phyloP scores from a whole-genome alignment of 257 asterid species.

The Solanum gracilifrons region DNA sequence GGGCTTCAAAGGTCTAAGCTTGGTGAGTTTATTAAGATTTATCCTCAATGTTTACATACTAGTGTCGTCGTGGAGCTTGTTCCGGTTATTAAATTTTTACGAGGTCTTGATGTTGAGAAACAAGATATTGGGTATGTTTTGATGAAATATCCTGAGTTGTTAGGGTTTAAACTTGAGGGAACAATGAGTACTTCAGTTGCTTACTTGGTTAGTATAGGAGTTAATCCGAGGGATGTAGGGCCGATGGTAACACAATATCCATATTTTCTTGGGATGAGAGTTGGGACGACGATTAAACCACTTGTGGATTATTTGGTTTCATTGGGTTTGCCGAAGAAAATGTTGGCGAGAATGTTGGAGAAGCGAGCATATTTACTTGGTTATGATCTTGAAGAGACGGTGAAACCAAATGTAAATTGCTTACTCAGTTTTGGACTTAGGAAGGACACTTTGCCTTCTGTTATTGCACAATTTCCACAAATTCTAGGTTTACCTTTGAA shows the following conservation, averaged over 20 bases:
- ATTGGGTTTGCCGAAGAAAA: constrained; percentile 62
- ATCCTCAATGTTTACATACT: constrained; percentile 76
- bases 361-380: constrained; percentile 81
- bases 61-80: constrained; percentile 94
- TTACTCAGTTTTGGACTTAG: constrained; percentile 70
- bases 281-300: constrained; percentile 83
- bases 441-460: constrained; percentile 45
- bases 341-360: constrained; percentile 75
- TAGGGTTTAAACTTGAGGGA: constrained; percentile 91
- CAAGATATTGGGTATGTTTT: constrained; percentile 79
- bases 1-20: constrained; percentile 73
- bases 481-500: constrained; percentile 82
- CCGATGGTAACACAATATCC: constrained; percentile 97
- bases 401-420: constrained; percentile 78
- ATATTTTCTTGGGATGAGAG: constrained; percentile 84
- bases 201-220: constrained; percentile 87
- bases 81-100: constrained; percentile 57
- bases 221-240: constrained; percentile 85
- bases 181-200: constrained; percentile 94
- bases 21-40: constrained; percentile 75
- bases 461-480: constrained; percentile 83
- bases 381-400: constrained; percentile 67
- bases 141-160: constrained; percentile 81
- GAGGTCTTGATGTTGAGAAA: constrained; percentile 92
- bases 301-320: constrained; percentile 84